phyloP scores from a whole-genome alignment of 192 early-diverging fungal genomes.

The Coemansia sp. region DNA sequence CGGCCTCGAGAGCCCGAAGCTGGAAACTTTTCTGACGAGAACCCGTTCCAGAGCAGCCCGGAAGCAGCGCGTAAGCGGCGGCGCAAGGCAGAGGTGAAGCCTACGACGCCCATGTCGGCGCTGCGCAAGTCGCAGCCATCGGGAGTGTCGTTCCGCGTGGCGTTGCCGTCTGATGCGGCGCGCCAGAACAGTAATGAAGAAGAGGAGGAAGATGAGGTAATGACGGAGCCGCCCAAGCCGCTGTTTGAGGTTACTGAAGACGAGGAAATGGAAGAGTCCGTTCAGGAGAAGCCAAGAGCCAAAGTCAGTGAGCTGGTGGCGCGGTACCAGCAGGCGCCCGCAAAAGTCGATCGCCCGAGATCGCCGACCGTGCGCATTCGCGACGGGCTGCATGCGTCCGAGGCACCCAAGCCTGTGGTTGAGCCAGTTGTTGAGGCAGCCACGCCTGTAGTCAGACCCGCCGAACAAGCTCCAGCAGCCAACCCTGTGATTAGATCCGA shows the following conservation, averaged over 20 bases:
- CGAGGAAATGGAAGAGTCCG: not conserved
- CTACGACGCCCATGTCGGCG: slow-evolving; percentile 38
- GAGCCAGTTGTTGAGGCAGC: not conserved
- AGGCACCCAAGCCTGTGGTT: not conserved
- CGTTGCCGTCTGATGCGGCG: slow-evolving; percentile 13
- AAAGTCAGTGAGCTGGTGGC: slow-evolving; percentile 29
- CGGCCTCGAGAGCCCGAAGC: slow-evolving; percentile 2
- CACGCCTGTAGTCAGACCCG: not conserved
- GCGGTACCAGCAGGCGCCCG: slow-evolving; percentile 12
- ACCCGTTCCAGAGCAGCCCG: slow-evolving; percentile 56
- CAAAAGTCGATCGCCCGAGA: slow-evolving; percentile 3
- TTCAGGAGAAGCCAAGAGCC: not conserved
- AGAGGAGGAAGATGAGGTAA: not conserved
- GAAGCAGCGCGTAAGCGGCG: slow-evolving; percentile 35
- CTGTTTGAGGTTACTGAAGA: slow-evolving; percentile 1
- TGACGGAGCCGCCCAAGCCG: slow-evolving; percentile 8
- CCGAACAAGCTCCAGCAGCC: not conserved
- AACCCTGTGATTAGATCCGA: not conserved
- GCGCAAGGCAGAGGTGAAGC: slow-evolving; percentile 18
- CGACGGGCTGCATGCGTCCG: slow-evolving; percentile 4
- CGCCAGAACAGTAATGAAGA: not conserved
- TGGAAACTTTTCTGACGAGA: slow-evolving; percentile 49
- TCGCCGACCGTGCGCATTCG: slow-evolving; percentile 28
- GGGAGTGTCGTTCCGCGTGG: slow-evolving; percentile 35
- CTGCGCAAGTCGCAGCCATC: slow-evolving; percentile 54